Conservation (phyloP, 306 rosid species). For the Spatholobus suberectus region DNA sequence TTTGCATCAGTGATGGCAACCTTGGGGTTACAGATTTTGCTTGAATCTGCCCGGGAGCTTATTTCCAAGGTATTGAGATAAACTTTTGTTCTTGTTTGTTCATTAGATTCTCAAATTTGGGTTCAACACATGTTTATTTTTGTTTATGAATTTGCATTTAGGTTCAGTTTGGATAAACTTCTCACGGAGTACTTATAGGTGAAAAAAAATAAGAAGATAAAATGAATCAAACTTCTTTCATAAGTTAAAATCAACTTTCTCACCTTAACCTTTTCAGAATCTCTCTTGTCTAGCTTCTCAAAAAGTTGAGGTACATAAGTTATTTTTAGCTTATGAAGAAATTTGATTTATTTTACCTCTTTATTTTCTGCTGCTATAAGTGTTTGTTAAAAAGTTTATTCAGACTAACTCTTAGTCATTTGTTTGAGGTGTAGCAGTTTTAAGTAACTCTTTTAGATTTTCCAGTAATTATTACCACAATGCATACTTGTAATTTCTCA, state of each 20-base stretch:
- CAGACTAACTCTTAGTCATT: too few relatives aligned
- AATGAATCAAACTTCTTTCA: neutral
- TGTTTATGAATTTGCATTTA: neutral
- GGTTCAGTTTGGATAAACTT: neutral
- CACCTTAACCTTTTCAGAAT: neutral
- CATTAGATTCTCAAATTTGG: neutral
- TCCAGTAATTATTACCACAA: neutral
- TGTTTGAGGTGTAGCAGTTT: too few relatives aligned
- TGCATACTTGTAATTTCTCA: too few relatives aligned
- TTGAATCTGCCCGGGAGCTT: constrained; percentile 66
- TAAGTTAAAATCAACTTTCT: neutral
- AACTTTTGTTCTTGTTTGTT: constrained; percentile 19
- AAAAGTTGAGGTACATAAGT: neutral
- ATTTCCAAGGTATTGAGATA: constrained; percentile 44
- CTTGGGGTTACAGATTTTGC: constrained; percentile 76
- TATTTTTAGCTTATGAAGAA: neutral
- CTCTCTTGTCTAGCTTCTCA: neutral
- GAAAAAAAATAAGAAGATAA: neutral
- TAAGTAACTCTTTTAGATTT: too few relatives aligned
- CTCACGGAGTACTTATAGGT: neutral
- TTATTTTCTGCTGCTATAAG: neutral
- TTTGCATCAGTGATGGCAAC: constrained; percentile 94
- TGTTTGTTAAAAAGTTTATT: neutral
- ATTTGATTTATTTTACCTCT: neutral
- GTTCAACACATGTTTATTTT: neutral